Conservation (phyloP, 495 filamentous ascomycete genomes). For the Xylaria flabelliformis region DNA sequence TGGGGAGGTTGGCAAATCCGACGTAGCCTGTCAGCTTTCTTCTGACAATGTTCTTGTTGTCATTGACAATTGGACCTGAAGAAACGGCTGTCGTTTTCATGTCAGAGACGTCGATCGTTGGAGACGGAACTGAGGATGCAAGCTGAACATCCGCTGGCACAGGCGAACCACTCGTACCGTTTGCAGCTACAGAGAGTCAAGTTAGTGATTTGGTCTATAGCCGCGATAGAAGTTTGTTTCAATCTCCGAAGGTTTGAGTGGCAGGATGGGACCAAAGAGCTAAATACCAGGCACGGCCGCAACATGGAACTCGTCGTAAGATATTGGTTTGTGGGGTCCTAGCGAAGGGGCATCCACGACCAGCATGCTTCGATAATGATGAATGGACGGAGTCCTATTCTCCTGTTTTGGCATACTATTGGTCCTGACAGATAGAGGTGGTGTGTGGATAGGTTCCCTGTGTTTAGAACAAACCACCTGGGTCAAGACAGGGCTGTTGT, state of each 20-base stretch:
- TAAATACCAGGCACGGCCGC: slow-evolving; percentile 46
- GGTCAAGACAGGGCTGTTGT: slow-evolving; percentile 37
- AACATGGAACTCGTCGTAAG: slow-evolving; percentile 55
- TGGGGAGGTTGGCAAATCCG: slow-evolving; percentile 97
- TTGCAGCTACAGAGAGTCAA: slow-evolving; percentile 51
- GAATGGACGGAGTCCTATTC: slow-evolving; percentile 41
- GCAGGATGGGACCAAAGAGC: slow-evolving; percentile 42
- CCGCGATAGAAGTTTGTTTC: not conserved
- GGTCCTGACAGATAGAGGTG: slow-evolving; percentile 37
- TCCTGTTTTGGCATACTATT: slow-evolving; percentile 49
- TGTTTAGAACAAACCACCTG: slow-evolving; percentile 37
- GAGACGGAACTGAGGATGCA: slow-evolving; percentile 47
- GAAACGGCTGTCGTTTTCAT: slow-evolving; percentile 66
- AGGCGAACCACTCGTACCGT: slow-evolving; percentile 68
- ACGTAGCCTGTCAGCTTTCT: slow-evolving; percentile 98
- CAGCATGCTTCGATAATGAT: slow-evolving; percentile 57
- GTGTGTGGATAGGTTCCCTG: slow-evolving; percentile 31
- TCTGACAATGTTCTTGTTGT: slow-evolving; percentile 97
- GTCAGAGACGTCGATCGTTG: slow-evolving; percentile 73
- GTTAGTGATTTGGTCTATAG: slow-evolving; percentile 37
- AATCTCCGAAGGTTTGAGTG: slow-evolving; percentile 30
- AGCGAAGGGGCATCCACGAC: slow-evolving; percentile 56
- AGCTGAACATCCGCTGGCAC: slow-evolving; percentile 57
- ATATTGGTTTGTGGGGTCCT: slow-evolving; percentile 51
- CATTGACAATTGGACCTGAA: slow-evolving; percentile 59